phyloP scores from a whole-genome alignment of 2,329 filamentous ascomycete genomes.

The Nothophaeocryptopus gaeumannii region DNA sequence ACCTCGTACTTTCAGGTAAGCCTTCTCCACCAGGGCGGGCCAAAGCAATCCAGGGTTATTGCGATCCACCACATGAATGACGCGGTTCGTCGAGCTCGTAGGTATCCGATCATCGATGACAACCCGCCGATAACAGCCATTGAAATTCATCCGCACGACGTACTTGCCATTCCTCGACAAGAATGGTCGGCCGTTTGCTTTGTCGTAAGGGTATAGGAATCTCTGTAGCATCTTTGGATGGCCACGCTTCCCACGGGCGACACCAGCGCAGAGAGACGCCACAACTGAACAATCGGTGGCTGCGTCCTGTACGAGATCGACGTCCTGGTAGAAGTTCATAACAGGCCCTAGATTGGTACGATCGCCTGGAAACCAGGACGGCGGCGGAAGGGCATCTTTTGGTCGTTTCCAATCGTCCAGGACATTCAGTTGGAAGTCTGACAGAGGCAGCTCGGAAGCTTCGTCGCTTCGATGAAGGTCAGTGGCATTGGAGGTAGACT shows the following conservation, averaged over 20 bases:
- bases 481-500: conserved; percentile 14
- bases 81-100: conserved; percentile 67
- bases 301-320: conserved; percentile 91
- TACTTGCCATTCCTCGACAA: conserved; percentile 83
- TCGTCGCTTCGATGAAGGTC: conserved; percentile 55
- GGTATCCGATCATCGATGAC: conserved; percentile 87
- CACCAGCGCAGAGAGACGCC: conserved; percentile 83
- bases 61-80: conserved; percentile 83
- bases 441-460: conserved; percentile 66
- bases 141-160: conserved; percentile 89
- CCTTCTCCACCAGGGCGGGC: conserved; percentile 92
- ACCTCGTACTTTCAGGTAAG: conserved; percentile 89
- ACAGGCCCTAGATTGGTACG: conserved; percentile 41
- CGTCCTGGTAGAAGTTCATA: conserved; percentile 58
- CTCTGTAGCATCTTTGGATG: conserved; percentile 69
- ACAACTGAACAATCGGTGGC: conserved; percentile 97
- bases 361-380: conserved; percentile 37
- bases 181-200: conserved; percentile 54
- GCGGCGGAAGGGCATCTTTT: conserved; percentile 58
- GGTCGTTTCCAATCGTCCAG: conserved; percentile 84
- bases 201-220: conserved; percentile 73
- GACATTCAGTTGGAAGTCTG: conserved; percentile 67
- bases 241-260: conserved; percentile 66
- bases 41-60: conserved; percentile 78
- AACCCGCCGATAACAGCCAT: conserved; percentile 85